Percentiles rank a stretch among this genome's conserved stretches.
phyloP scores from a whole-genome alignment of 306 rosid species.

The Hippophae tibetana region DNA sequence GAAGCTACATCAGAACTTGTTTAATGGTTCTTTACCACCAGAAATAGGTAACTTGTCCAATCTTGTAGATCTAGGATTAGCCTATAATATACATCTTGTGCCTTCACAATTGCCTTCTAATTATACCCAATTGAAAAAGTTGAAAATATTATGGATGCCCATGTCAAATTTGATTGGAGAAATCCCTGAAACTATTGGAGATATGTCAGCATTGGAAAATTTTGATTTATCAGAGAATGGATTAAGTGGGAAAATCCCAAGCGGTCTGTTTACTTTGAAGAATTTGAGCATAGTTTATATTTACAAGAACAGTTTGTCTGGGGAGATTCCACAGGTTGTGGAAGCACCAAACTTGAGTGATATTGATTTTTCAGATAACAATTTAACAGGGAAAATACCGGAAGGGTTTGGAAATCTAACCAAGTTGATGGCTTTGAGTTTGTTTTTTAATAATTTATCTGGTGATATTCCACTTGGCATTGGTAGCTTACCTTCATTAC shows the following conservation, averaged over 20 bases:
- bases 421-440: constrained; percentile 22
- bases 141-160: constrained; percentile 30
- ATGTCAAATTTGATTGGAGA: constrained; percentile 39
- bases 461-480: constrained; percentile 50
- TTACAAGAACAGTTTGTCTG: constrained; percentile 32
- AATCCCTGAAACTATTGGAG: constrained; percentile 44
- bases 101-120: constrained; percentile 27
- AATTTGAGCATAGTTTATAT: constrained; percentile 37
- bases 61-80: constrained; percentile 31
- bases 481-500: constrained; percentile 42
- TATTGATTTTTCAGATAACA: constrained; percentile 38
- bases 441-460: constrained; percentile 32
- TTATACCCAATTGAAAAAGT: constrained; percentile 39
- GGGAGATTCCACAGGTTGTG: constrained; percentile 42
- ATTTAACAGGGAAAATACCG: constrained; percentile 41
- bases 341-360: constrained; percentile 29
- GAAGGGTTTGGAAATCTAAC: constrained; percentile 47
- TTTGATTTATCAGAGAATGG: constrained; percentile 31
- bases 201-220: constrained; percentile 39
- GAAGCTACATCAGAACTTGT: constrained; percentile 12
- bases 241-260: constrained; percentile 46
- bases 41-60: constrained; percentile 53
- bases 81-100: constrained; percentile 9
- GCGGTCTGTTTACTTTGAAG: constrained; percentile 34
- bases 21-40: constrained; percentile 41